A percentile compares a stretch with the other conserved stretches of the same genome.
phyloP scores from a whole-genome alignment of 768 basidiomycete genomes.

The Pulveroboletus sp. region DNA sequence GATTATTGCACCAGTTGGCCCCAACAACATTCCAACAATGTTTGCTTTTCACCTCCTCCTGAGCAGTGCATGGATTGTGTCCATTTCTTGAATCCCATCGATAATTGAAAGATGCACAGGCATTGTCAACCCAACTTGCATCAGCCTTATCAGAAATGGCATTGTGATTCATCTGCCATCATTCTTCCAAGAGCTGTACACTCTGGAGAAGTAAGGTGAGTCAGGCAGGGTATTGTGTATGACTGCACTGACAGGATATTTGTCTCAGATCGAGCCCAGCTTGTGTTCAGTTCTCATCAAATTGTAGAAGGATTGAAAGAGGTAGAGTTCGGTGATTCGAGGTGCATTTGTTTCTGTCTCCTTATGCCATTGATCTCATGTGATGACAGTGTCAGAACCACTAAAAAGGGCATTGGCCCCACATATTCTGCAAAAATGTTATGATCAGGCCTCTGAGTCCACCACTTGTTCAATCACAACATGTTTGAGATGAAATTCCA shows the following conservation, averaged over 20 bases:
- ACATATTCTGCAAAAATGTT: slow-evolving; percentile 98
- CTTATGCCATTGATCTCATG: background rate
- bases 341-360: slow-evolving; percentile 36
- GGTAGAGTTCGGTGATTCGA: slow-evolving; percentile 89
- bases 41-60: slow-evolving; percentile 98
- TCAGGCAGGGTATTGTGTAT: no score
- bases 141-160: slow-evolving; percentile 88
- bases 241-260: slow-evolving; percentile 84
- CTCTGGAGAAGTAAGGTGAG: slow-evolving; percentile 66
- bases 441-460: slow-evolving; percentile 90
- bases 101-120: slow-evolving; percentile 7
- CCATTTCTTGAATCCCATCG: background rate
- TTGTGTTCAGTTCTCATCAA: slow-evolving; percentile 99
- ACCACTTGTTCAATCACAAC: slow-evolving; percentile 90
- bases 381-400: slow-evolving; percentile 82
- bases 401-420: slow-evolving; percentile 97
- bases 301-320: slow-evolving; percentile 99
- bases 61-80: slow-evolving; percentile 57
- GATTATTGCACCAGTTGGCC: slow-evolving; percentile 76
- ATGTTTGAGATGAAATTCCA: slow-evolving; percentile 90
- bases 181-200: slow-evolving; percentile 90
- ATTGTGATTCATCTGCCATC: slow-evolving; percentile 95
- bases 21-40: slow-evolving; percentile 69
- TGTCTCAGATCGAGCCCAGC: slow-evolving; percentile 92
- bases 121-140: slow-evolving; percentile 49